These are phyloP conservation scores for Alopecurus myosuroides DNA, from an alignment of 176 grass and related monocot genomes.

Conservation along the genomic window DNA sequence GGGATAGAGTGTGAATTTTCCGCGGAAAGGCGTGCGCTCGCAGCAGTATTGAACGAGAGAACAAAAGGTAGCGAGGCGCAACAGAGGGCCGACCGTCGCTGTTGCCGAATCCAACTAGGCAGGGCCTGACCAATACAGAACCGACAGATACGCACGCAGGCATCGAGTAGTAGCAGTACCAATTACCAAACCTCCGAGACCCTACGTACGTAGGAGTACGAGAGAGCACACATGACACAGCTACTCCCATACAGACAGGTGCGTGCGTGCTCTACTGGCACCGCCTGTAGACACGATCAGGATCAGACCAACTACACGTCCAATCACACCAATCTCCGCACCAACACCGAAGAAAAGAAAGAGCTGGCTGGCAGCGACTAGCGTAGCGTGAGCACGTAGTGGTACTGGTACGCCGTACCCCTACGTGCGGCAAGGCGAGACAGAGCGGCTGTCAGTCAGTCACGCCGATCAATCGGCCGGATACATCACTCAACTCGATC, in stretches of 20 bases:
- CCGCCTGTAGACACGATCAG: not conserved
- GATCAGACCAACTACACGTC: conserved; percentile 3
- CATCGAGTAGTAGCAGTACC: not conserved
- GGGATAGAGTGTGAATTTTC: no score
- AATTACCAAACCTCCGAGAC: not conserved
- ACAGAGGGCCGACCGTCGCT: not conserved
- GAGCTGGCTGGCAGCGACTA: not conserved
- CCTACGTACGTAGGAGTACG: no score
- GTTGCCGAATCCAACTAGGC: not conserved
- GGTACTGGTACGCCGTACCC: no score
- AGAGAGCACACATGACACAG: no score
- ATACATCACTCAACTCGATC: not conserved
- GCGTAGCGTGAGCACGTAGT: not conserved
- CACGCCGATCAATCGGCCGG: not conserved
- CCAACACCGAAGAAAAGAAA: not conserved
- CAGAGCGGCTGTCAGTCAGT: not conserved
- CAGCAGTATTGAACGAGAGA: not conserved
- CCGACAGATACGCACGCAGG: not conserved
- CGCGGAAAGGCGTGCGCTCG: not conserved
- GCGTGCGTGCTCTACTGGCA: not conserved
- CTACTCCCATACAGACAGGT: no score
- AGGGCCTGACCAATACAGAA: not conserved
- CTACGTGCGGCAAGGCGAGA: not conserved
- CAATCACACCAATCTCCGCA: not conserved
- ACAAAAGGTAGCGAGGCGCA: not conserved